Evolutionary conservation across 345 rosid genomes (phyloP), one percentile per base, ranked within the genome.

Genomic region (Isatis tinctoria): DNA sequence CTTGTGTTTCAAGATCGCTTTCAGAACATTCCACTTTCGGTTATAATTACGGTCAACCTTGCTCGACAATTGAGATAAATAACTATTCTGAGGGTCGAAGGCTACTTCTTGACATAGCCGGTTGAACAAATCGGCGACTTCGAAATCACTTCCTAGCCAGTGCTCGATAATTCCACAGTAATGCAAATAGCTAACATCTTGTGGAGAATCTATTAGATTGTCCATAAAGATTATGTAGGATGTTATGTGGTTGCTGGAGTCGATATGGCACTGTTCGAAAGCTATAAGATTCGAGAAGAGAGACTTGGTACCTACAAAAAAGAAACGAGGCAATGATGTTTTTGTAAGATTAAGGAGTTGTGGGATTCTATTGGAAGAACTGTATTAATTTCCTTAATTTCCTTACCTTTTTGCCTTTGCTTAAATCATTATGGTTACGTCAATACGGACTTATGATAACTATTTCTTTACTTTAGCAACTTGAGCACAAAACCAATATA

Each of bases 241-340:
- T 35, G 97, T 91, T 35, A 91, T 87, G 44, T 88, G 88, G 70
- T 88, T 93, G 80, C 84, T 80, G 41, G 92, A 88, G 16, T 87
- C 92, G 10, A 91, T 69, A 66, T 91, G 98, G n/a, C 96, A 86
- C 37, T 91, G 94, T 69, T 89, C 94, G 8, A 89, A 88, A 30
- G 98, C 92, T 11, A 93, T 86, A 18, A 88, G 91, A 41, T 91
- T 91, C 33, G 87, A 91, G 82, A 93, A 91, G 9, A 93, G 90
- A 1, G 98, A 91, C 60, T 81, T 84, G 8, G 98, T 93, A 51
- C 77, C 70, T 73, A 16, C 35, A 72, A 71, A 2, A 49, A 28
- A 22, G 2, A 63, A 33, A 33, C 36, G 6, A 33, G 36, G 36
- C 9, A 33, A 33, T 33, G 36, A 8, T 33, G 36, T 33, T 33